Conservation (phyloP, 257 asterid species). For the Linderniella brevidens region DNA sequence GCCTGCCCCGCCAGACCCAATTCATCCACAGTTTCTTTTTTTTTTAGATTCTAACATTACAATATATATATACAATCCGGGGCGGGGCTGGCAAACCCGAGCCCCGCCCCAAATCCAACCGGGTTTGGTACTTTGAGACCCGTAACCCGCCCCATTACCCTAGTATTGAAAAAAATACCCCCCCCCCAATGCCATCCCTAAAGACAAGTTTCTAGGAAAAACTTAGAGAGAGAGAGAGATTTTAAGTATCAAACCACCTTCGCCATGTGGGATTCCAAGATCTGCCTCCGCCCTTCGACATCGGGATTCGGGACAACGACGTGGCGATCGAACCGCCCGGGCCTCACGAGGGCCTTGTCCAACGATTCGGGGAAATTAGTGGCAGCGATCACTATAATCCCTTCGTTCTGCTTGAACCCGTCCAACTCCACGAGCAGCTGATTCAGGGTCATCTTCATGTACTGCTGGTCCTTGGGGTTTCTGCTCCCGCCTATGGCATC, state of each 20-base stretch:
- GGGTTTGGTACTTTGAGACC: too few species aligned
- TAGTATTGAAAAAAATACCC: too few species aligned
- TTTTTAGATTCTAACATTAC: too few species aligned
- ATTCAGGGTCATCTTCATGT: constrained; percentile 87
- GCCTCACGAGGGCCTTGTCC: constrained; percentile 92
- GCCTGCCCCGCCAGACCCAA: too few species aligned
- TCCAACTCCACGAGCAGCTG: constrained; percentile 92
- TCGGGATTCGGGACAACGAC: constrained; percentile 96
- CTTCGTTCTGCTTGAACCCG: constrained; percentile 92
- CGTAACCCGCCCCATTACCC: too few species aligned
- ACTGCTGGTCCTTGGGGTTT: constrained; percentile 82
- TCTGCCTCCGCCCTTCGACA: constrained; percentile 93
- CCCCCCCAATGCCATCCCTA: too few species aligned
- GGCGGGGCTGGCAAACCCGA: too few species aligned
- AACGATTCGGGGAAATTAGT: constrained; percentile 84
- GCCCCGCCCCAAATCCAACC: too few species aligned
- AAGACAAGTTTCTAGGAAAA: too few species aligned
- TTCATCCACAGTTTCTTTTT: too few species aligned
- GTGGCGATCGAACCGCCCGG: constrained; percentile 88
- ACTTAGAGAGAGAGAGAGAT: neutral
- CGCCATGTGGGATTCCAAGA: constrained; percentile 86
- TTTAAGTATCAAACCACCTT: constrained; percentile 55
- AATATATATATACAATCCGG: too few species aligned
- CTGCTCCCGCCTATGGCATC: constrained; percentile 97
- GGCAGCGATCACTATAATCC: constrained; percentile 86